These are phyloP conservation scores for Nakazawaea populi DNA, from an alignment of 805 yeast genomes.

Conservation along the genomic window DNA sequence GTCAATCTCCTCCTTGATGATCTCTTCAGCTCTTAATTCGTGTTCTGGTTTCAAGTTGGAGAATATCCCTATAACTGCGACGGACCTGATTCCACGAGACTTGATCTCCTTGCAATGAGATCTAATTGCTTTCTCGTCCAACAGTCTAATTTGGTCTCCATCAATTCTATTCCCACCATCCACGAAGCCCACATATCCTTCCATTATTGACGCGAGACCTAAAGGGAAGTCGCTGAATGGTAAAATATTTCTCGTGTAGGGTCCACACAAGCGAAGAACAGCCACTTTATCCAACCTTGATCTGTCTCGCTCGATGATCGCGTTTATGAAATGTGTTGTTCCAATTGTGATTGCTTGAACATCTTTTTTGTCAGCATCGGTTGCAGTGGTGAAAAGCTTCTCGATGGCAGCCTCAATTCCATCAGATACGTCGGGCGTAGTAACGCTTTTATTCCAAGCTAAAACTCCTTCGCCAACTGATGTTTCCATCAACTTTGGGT, in stretches of 20 bases:
- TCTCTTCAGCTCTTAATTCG: constrained; percentile 28
- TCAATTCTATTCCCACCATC: constrained; percentile 39
- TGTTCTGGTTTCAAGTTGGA: constrained; percentile 33
- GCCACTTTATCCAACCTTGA: constrained; percentile 39
- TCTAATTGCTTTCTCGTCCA: constrained; percentile 26
- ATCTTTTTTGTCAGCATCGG: constrained; percentile 16
- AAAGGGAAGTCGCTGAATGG: constrained; percentile 42
- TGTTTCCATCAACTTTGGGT: constrained; percentile 24
- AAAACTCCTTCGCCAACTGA: constrained; percentile 27
- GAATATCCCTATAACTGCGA: constrained; percentile 38
- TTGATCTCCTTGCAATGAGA: constrained; percentile 27
- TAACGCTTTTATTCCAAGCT: constrained; percentile 37
- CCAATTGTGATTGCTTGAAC: constrained; percentile 41
- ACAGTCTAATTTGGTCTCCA: constrained; percentile 28
- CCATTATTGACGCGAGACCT: constrained; percentile 27
- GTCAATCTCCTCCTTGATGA: constrained; percentile 28
- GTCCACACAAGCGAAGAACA: constrained; percentile 40
- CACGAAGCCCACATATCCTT: constrained; percentile 29
- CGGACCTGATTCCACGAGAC: constrained; percentile 25
- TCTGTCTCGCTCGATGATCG: constrained; percentile 39
- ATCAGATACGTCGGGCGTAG: constrained; percentile 37
- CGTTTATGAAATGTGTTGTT: constrained; percentile 48
- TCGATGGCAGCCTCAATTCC: constrained; percentile 34
- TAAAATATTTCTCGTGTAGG: constrained; percentile 29
- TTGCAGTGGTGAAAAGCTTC: constrained; percentile 22